These are phyloP conservation scores for Dioscorea zingiberensis DNA, from an alignment of 106 monocot species.

Conservation along the genomic window DNA sequence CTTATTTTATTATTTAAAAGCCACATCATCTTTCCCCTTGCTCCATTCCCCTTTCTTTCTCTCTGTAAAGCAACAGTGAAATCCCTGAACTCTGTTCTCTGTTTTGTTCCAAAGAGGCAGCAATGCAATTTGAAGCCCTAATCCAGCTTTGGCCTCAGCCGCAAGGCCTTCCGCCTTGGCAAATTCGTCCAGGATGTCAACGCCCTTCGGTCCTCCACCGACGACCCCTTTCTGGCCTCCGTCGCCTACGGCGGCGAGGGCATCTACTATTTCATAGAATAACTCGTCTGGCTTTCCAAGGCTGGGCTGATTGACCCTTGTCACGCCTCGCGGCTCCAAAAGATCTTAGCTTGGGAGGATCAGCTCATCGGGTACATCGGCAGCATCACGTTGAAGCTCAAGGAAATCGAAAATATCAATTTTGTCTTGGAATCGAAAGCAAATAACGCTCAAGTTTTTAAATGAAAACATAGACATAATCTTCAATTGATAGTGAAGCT, in stretches of 20 bases:
- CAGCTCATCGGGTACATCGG: constrained; percentile 79
- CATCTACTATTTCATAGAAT: no score
- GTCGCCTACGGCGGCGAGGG: constrained; percentile 85
- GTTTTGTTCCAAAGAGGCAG: no score
- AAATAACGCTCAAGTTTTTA: constrained; percentile 21
- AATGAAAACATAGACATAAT: no score
- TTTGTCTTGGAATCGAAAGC: constrained; percentile 10
- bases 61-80: no score
- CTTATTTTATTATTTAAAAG: no score
- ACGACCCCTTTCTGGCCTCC: constrained; percentile 23
- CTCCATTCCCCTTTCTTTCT: no score
- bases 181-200: constrained; percentile 94
- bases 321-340: constrained; percentile 27
- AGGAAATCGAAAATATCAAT: constrained; percentile 44
- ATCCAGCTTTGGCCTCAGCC: constrained; percentile 86
- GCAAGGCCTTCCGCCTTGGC: no score
- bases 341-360: constrained; percentile 71
- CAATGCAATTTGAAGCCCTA: no score
- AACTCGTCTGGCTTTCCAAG: constrained; percentile 87
- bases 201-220: constrained; percentile 49
- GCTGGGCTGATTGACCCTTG: constrained; percentile 44
- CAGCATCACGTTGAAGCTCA: constrained; percentile 52
- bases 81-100: no score
- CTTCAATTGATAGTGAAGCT: no score
- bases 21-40: no score